A percentile compares a stretch with the other conserved stretches of the same genome.
phyloP scores from a whole-genome alignment of 1,284 basidiomycete genomes.

The Sparassis latifolia region DNA sequence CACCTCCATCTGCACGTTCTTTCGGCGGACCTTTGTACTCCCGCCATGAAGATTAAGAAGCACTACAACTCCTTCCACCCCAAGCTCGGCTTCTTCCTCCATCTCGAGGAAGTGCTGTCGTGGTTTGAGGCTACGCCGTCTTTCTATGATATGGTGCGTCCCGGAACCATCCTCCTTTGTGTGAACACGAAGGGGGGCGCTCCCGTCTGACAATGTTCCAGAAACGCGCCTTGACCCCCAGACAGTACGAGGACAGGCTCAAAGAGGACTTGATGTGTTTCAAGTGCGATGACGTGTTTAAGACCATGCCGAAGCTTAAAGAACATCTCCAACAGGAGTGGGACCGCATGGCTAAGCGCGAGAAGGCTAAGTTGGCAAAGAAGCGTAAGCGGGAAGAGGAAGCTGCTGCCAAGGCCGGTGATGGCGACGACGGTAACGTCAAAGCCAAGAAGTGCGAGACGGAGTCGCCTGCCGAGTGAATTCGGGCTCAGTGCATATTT shows the following conservation, averaged over 20 bases:
- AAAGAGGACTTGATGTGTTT: slow-evolving; percentile 67
- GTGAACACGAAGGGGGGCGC: neutral
- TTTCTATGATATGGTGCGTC: slow-evolving; percentile 44
- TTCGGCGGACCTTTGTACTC: slow-evolving; percentile 75
- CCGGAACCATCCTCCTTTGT: neutral
- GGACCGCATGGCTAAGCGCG: slow-evolving; percentile 34
- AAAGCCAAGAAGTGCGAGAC: slow-evolving; percentile 1
- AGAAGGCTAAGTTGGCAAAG: slow-evolving; percentile 24
- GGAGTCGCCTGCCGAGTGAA: neutral
- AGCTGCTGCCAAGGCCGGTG: neutral
- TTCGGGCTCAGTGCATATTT: neutral
- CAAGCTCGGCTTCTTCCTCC: slow-evolving; percentile 79
- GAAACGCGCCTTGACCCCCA: slow-evolving; percentile 46
- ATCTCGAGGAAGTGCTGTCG: slow-evolving; percentile 64
- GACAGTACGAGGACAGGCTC: slow-evolving; percentile 58
- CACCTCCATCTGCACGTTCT: slow-evolving; percentile 87
- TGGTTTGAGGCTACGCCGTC: slow-evolving; percentile 66
- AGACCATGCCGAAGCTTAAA: slow-evolving; percentile 77
- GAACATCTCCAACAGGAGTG: slow-evolving; percentile 63
- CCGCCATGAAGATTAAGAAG: slow-evolving; percentile 81
- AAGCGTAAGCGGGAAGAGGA: slow-evolving; percentile 12
- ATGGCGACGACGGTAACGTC: neutral
- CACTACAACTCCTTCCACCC: slow-evolving; percentile 96
- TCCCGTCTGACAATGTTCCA: slow-evolving; percentile 19
- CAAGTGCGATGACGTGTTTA: slow-evolving; percentile 53